These are phyloP conservation scores for Austropuccinia psidii DNA, from an alignment of 1,284 basidiomycete species.

Conservation along the genomic window DNA sequence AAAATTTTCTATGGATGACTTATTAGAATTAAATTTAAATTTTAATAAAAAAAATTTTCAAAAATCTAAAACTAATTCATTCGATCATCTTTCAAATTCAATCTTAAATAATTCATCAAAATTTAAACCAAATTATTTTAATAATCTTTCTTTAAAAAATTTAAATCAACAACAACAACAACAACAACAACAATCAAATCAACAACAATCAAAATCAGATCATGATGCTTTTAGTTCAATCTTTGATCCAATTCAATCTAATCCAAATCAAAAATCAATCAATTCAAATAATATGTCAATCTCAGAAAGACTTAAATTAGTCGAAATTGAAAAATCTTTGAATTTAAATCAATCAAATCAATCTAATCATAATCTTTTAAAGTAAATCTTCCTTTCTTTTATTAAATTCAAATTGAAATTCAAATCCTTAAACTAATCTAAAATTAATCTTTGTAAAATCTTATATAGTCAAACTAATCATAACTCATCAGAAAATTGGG, in stretches of 20 bases:
- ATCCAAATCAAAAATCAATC: neutral
- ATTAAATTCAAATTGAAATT: neutral
- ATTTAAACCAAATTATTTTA: neutral
- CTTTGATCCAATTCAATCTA: neutral
- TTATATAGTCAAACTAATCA: neutral
- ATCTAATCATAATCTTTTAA: neutral
- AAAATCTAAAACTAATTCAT: slow-evolving; percentile 8
- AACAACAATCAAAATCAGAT: neutral
- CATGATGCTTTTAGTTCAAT: slow-evolving; percentile 30
- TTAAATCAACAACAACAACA: neutral
- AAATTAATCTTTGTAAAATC: neutral
- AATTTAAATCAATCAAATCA: neutral
- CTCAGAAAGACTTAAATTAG: slow-evolving; percentile 12
- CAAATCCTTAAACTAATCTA: neutral
- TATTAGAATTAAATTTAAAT: too few relatives aligned
- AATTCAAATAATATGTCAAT: slow-evolving; percentile 5
- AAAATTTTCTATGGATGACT: too few relatives aligned
- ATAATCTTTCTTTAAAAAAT: neutral
- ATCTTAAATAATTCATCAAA: slow-evolving; percentile 2
- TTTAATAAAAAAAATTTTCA: too few relatives aligned
- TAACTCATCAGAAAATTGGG: slow-evolving; percentile 19
- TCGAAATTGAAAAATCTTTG: neutral
- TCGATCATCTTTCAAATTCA: slow-evolving; percentile 23
- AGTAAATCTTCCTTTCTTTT: neutral
- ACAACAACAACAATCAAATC: neutral